phyloP scores from a whole-genome alignment of 495 filamentous ascomycete genomes.

The Aspergillus homomorphus region DNA sequence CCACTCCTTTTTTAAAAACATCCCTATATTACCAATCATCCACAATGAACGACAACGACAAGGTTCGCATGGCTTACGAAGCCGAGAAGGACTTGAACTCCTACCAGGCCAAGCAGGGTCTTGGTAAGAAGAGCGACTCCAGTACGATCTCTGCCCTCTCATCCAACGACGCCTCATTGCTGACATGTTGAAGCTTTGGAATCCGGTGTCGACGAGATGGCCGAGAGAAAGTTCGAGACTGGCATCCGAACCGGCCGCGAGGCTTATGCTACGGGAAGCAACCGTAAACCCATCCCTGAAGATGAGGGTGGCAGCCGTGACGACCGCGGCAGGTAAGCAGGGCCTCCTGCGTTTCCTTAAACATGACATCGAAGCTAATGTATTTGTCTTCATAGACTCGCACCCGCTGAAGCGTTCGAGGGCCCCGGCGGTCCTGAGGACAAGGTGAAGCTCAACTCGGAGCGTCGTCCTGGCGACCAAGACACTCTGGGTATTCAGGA shows the following conservation, averaged over 20 bases:
- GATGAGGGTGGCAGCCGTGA: slow-evolving; percentile 50
- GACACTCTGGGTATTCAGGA: slow-evolving; percentile 35
- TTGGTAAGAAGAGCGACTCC: slow-evolving; percentile 42
- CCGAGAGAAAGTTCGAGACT: slow-evolving; percentile 42
- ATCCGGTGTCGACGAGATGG: slow-evolving; percentile 52
- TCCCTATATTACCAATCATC: neutral
- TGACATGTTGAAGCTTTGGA: slow-evolving; percentile 37
- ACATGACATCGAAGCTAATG: slow-evolving; percentile 8
- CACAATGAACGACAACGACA: slow-evolving; percentile 38
- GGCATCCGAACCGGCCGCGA: slow-evolving; percentile 46
- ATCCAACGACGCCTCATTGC: slow-evolving; percentile 5
- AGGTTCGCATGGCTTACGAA: slow-evolving; percentile 38
- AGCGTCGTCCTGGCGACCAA: slow-evolving; percentile 42
- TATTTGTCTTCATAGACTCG: slow-evolving; percentile 24
- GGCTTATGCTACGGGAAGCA: slow-evolving; percentile 47
- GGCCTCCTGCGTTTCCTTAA: neutral
- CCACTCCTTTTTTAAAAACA: neutral
- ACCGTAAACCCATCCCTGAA: slow-evolving; percentile 49
- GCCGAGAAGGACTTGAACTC: slow-evolving; percentile 55
- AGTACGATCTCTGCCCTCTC: slow-evolving; percentile 29
- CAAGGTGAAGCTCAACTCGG: slow-evolving; percentile 35
- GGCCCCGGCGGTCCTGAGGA: slow-evolving; percentile 52
- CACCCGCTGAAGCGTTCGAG: slow-evolving; percentile 48
- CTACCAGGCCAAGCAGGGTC: slow-evolving; percentile 48
- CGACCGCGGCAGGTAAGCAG: slow-evolving; percentile 40